Conservation (phyloP, 257 asterid genomes). For the Euphrasia confusa region DNA sequence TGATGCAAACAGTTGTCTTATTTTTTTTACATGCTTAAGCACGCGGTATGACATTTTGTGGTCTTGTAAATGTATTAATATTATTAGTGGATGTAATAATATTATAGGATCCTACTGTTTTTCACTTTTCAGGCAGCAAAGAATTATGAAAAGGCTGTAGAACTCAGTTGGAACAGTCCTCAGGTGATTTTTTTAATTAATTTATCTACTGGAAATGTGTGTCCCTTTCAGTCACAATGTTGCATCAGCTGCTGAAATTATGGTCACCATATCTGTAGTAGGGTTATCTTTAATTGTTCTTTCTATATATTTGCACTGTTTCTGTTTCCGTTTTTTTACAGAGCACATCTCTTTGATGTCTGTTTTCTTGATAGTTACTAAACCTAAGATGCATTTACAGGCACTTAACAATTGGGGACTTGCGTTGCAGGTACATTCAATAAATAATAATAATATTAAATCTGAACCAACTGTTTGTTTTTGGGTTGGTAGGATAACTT, state of each 20-base stretch:
- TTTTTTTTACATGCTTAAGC: constrained; percentile 15
- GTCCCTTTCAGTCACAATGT: neutral
- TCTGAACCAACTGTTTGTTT: constrained; percentile 7
- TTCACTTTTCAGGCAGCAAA: constrained; percentile 71
- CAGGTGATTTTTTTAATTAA: constrained; percentile 54
- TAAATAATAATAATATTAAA: constrained; percentile 11
- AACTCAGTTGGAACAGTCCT: constrained; percentile 99
- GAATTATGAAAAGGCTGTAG: constrained; percentile 91
- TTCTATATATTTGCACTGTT: neutral
- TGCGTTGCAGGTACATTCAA: constrained; percentile 82
- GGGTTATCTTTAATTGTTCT: neutral
- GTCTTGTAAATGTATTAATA: constrained; percentile 2
- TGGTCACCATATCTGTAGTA: too few species aligned
- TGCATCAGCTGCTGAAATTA: too few species aligned
- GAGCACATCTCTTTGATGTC: constrained; percentile 9
- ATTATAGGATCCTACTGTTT: constrained; percentile 23
- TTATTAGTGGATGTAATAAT: too few species aligned
- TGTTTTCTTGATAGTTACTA: constrained; percentile 25
- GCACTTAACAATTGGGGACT: constrained; percentile 99
- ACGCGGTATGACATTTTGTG: constrained; percentile 4
- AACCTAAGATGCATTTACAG: constrained; percentile 40
- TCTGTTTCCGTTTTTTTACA: constrained; percentile 1
- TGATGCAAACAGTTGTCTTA: constrained; percentile 6
- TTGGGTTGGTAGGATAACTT: constrained; percentile 3
- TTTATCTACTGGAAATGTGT: constrained; percentile 19